Evolutionary conservation across 2,329 filamentous ascomycete genomes (phyloP).

Genomic region (Sporothrix brasiliensis): DNA sequence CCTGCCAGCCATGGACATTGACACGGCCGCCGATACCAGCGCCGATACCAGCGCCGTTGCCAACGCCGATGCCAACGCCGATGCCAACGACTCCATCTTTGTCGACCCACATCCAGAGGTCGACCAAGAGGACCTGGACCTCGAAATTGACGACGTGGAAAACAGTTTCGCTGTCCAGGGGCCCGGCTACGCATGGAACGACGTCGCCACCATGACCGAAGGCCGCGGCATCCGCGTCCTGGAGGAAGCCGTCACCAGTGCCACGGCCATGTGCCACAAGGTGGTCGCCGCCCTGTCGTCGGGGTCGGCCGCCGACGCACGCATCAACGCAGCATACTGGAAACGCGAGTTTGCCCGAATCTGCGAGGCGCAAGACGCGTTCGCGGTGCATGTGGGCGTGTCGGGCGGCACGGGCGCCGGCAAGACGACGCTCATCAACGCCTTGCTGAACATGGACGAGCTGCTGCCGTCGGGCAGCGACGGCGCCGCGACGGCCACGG

Average conservation of each 20-base stretch:
- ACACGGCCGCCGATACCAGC: not conserved
- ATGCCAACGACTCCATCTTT: not conserved
- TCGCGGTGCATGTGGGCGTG: conserved; percentile 28
- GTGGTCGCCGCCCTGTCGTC: not conserved
- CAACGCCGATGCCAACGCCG: no score
- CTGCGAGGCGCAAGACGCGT: not conserved
- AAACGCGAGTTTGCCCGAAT: conserved; percentile 14
- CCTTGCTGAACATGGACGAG: conserved; percentile 29
- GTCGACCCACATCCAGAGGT: not conserved
- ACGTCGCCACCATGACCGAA: not conserved
- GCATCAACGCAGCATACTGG: not conserved
- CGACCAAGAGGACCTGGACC: not conserved
- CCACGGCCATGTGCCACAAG: not conserved
- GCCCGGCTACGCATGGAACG: conserved; percentile 2
- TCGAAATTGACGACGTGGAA: not conserved
- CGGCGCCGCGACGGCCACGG: conserved; percentile 27
- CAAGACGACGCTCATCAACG: conserved; percentile 32
- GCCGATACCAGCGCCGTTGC: no score
- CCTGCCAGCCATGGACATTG: not conserved
- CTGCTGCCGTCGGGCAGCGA: conserved; percentile 32
- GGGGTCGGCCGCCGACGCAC: not conserved
- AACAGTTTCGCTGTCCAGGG: not conserved
- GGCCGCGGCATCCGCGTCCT: conserved; percentile 13
- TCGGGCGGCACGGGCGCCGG: conserved; percentile 30
- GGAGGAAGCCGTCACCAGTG: not conserved